Base-by-base conservation (phyloP, 257 asterid species). In the Scutellaria baicalensis region DNA sequence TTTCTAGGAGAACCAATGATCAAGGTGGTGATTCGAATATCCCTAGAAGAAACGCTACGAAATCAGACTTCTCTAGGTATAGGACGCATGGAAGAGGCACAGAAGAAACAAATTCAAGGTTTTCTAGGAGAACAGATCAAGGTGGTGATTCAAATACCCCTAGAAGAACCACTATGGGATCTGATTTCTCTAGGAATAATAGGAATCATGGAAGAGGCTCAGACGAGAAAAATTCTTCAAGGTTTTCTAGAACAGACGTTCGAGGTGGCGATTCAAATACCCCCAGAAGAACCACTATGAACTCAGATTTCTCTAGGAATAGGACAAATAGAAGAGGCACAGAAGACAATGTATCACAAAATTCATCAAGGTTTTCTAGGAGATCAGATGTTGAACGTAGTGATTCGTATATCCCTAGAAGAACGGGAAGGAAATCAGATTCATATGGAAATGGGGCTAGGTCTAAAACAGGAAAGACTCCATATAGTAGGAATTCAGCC, bases 101-200 rank as follows among this genome's bases (percentile, higher is more conserved):
- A 12, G 68, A 66, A 44, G 76, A 75, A 21, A 55, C 38, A 38
- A 84, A 70, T 61, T 74, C 89, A 60, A 81, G 81, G 75, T 65
- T 63, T 65, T 64, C 61, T 40, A 59, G 74, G 74, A 82, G 79
- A 54, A 23, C 49, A 44, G 72, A 79, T 54, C 75, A 54, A 39
- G 75, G 17, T 66, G 82, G 52, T 36, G 51, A 12, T 66, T 8
- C 36, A 2, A 9, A 23, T 27, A 27, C 33, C 33, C 33, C 33
- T 27, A 52, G 64, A n/a, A 20, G 64, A 66, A 57, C 33, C 33
- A 27, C 33, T 27, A 27, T 27, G 33, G 77, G 57, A 31, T 48
- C 77, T 1, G 71, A 68, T 59, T 48, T 66, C 14, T 20, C 59
- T 55, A 38, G 61, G 23, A 27, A 55, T 55, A 27, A 55, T 55